Evolutionary conservation across 1,139 yeast genomes (phyloP), one percentile per base, ranked within the genome.

Genomic region (Lodderomyces jiufengensis): DNA sequence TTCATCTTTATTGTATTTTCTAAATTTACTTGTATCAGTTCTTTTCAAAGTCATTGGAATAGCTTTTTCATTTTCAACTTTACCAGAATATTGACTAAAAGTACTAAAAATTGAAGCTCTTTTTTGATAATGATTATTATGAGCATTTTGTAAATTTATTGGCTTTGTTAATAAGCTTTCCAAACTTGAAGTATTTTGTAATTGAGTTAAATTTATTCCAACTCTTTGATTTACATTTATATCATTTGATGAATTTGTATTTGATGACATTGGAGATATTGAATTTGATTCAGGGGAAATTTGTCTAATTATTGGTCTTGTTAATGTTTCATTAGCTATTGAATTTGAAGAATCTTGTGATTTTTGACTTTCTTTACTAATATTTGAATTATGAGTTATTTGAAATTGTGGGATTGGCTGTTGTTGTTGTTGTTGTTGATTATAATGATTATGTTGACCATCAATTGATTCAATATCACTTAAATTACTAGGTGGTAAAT

Each of bases 1-100:
- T 10, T 29, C 29, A 13, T 34, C 21, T 27, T 34, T 29, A 10
- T 39, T 33, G 22, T 36, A 30, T 32, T 37, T 39, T 13, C 33
- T 37, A 20, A 32, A n/a, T 20, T 38, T 42, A 12, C 38, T 34
- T 24, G 39, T 39, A 25, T 44, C 46, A 12, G 42, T 41, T 29
- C 42, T 29, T n/a, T 31, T 26, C 9, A 56, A 47, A 23, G 44
- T 55, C 4, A 58, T 54, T 2, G 55, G 50, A 1, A 57, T 57
- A 4, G 58, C 56, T 32, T 54, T 53, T 7, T 58, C 59, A 22
- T 29, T 39, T 11, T 34, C 45, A 9, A 41, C 48, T 26, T 43
- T 41, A 3, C 56, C 67, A 4, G 66, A 60, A 38, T 61, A 61
- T 33, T 55, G 61, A 10, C 66, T 61, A 24, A 52, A 45, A 27